Evolutionary conservation across 2,329 filamentous ascomycete species (phyloP).

Genomic region (Tolypocladium endophyticum): DNA sequence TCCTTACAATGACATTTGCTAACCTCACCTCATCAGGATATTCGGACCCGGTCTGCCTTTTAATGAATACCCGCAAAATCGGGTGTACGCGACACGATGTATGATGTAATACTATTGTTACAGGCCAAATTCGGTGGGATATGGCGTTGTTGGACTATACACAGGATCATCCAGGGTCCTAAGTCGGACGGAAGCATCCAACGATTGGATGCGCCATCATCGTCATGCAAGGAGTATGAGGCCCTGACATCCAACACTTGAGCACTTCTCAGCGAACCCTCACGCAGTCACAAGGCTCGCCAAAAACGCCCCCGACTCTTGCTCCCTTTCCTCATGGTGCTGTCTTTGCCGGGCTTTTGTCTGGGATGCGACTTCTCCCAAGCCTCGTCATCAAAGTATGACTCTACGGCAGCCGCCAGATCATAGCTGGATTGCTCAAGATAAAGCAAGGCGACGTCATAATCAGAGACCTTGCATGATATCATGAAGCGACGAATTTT

Average conservation of each 20-base stretch:
- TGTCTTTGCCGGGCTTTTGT: conserved; percentile 9
- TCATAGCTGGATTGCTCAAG: conserved; percentile 60
- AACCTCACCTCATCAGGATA: conserved; percentile 29
- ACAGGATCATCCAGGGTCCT: conserved; percentile 1
- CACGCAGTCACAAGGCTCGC: conserved; percentile 12
- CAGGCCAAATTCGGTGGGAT: conserved; percentile 12
- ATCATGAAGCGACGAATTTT: conserved; percentile 72
- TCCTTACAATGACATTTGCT: conserved; percentile 6
- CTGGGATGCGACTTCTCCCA: conserved; percentile 63
- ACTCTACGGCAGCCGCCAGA: conserved; percentile 50
- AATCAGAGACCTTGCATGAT: conserved; percentile 65
- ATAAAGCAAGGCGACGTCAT: conserved; percentile 65
- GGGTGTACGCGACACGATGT: not conserved
- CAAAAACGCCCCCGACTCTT: conserved; percentile 21
- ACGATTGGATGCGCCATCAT: not conserved
- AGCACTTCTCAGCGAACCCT: not conserved
- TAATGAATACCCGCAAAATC: conserved; percentile 19
- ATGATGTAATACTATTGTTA: conserved; percentile 8
- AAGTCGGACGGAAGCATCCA: not conserved
- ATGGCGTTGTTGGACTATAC: not conserved
- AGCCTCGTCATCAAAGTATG: conserved; percentile 59
- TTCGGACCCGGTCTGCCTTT: conserved; percentile 49
- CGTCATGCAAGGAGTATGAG: conserved; percentile 14
- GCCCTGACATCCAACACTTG: conserved; percentile 13
- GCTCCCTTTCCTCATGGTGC: conserved; percentile 16